phyloP scores from a whole-genome alignment of 805 yeast species.

The Ogataea paradorogensis region DNA sequence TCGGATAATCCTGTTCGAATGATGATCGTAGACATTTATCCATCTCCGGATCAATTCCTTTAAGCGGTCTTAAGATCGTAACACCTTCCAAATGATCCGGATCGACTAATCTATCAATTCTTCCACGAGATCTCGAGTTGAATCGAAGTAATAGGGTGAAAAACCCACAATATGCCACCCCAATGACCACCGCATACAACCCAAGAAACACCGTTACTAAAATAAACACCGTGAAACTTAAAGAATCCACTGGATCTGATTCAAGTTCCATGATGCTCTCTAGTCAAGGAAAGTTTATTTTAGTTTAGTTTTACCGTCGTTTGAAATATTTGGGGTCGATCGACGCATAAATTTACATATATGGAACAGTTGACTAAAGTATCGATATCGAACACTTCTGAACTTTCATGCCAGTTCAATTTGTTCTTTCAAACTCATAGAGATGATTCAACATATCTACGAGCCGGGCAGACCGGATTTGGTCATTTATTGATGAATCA shows the following conservation, averaged over 20 bases:
- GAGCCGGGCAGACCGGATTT: too few relatives aligned
- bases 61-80: slow-evolving; percentile 75
- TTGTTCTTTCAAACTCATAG: too few relatives aligned
- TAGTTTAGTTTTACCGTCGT: too few relatives aligned
- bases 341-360: slow-evolving; percentile 2
- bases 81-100: slow-evolving; percentile 57
- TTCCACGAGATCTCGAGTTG: slow-evolving; percentile 16
- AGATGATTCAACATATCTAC: too few relatives aligned
- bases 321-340: slow-evolving; percentile 2
- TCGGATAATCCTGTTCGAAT: slow-evolving; percentile 66
- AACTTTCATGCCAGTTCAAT: too few relatives aligned
- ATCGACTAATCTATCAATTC: slow-evolving; percentile 18
- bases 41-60: slow-evolving; percentile 80
- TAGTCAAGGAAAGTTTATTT: background rate
- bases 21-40: slow-evolving; percentile 64
- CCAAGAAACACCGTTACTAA: slow-evolving; percentile 21
- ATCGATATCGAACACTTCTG: too few relatives aligned
- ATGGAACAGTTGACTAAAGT: background rate
- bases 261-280: background rate
- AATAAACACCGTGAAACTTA: background rate
- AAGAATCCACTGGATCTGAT: background rate
- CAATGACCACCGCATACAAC: slow-evolving; percentile 31
- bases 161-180: slow-evolving; percentile 30
- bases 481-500: too few relatives aligned
- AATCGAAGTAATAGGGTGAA: slow-evolving; percentile 26